A percentile compares a stretch with the other conserved stretches of the same genome.
Evolutionary conservation across 768 basidiomycete genomes (phyloP).

Genomic region (Russula brevipes): DNA sequence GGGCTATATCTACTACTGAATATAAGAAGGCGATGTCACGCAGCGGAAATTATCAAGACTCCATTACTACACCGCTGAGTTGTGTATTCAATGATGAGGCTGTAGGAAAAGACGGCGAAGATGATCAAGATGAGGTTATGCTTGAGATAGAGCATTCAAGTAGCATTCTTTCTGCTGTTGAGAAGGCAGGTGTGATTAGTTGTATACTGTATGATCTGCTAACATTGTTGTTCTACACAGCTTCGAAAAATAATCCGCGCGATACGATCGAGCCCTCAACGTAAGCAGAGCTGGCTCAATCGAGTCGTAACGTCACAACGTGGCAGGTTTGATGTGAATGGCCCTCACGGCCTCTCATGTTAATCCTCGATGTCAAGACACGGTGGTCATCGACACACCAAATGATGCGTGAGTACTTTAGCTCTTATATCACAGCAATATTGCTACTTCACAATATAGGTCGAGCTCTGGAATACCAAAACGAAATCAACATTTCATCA

Average conservation of each 20-base stretch:
- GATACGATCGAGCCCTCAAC: neutral
- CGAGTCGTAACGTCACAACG: neutral
- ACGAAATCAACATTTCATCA: neutral
- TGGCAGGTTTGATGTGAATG: too few species aligned
- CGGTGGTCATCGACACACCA: neutral
- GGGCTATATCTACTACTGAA: neutral
- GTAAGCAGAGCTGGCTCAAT: neutral
- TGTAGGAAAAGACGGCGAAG: too few species aligned
- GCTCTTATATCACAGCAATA: neutral
- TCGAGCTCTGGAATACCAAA: neutral
- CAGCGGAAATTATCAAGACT: neutral
- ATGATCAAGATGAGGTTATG: neutral
- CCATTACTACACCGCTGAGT: neutral
- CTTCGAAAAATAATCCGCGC: neutral
- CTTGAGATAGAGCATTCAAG: neutral
- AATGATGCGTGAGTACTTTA: neutral
- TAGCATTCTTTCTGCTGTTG: neutral
- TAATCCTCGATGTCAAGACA: neutral
- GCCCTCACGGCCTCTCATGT: neutral
- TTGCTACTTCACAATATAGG: neutral
- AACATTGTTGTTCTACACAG: neutral
- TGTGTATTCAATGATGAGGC: neutral
- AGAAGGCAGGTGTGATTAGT: neutral
- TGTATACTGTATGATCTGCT: neutral
- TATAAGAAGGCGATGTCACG: neutral